Evolutionary conservation across 1,284 basidiomycete species (phyloP), one percentile per base, ranked within the genome.

Genomic region (Sporisorium graminicola): DNA sequence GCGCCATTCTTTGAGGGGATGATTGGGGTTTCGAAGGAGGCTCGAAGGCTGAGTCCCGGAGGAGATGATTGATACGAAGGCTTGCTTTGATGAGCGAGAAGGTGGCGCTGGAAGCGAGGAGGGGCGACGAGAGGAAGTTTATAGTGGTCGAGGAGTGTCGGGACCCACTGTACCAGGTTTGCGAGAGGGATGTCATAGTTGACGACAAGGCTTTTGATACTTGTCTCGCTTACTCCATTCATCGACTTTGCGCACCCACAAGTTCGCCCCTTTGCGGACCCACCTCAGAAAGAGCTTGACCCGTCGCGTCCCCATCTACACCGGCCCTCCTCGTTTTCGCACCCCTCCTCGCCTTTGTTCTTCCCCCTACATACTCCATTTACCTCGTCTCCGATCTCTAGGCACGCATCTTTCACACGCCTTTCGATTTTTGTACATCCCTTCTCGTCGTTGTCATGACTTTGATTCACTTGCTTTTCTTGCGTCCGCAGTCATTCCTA

Each of bases 1-100:
- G 84, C 58, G 47, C 68, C 4, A 83, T 85, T 55, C 79, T 85
- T 49, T 85, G 40, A 56, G 20, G 9, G n/a, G n/a, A n/a, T n/a
- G n/a, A n/a, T n/a, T n/a, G n/a, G n/a, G 29, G 29, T 31, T 31
- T 31, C 5, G 29, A 31, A 10, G 29, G 29, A 31, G n/a, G n/a
- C n/a, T n/a, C n/a, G n/a, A n/a, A n/a, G n/a, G n/a, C n/a, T n/a
- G n/a, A n/a, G n/a, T n/a, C n/a, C n/a, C n/a, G n/a, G n/a, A n/a
- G n/a, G n/a, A n/a, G n/a, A n/a, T n/a, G n/a, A n/a, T n/a, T n/a
- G n/a, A n/a, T n/a, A n/a, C n/a, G n/a, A n/a, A n/a, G n/a, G n/a
- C n/a, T n/a, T n/a, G n/a, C n/a, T n/a, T n/a, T n/a, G n/a, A n/a
- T n/a, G n/a, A 31, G 29, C 29, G 29, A 31, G 29, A 10, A 31